These are phyloP conservation scores for Spinellus fusiger DNA, from an alignment of 192 early-diverging fungal genomes.

Conservation along the genomic window DNA sequence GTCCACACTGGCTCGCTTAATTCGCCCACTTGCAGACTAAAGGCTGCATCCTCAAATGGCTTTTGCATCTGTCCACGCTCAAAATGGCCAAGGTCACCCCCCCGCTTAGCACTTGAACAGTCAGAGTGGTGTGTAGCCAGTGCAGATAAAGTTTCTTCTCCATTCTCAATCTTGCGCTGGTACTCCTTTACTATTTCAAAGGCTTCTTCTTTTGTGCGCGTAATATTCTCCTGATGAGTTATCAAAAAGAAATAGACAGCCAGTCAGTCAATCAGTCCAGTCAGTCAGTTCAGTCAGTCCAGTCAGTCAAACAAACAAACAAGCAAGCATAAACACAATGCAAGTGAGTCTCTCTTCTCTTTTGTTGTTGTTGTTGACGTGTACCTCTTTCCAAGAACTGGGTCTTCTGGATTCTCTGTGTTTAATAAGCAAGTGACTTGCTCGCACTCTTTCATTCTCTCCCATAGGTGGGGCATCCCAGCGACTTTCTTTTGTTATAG, in stretches of 20 bases:
- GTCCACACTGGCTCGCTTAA: conserved; percentile 76
- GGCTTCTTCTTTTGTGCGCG: conserved; percentile 89
- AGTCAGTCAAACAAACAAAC: not conserved
- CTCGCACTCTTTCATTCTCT: conserved; percentile 53
- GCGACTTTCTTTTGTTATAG: conserved; percentile 58
- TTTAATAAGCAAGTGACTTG: conserved; percentile 89
- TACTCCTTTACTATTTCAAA: conserved; percentile 59
- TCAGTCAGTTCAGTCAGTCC: not conserved
- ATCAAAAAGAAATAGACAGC: not conserved
- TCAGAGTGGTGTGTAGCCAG: conserved; percentile 80
- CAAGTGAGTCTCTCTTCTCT: not conserved
- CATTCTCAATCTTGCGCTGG: conserved; percentile 56
- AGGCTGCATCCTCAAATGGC: conserved; percentile 85
- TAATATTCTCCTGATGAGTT: conserved; percentile 63
- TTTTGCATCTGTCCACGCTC: conserved; percentile 87
- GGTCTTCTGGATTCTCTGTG: conserved; percentile 80
- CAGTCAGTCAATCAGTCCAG: not conserved
- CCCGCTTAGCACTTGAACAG: conserved; percentile 84
- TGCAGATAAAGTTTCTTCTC: conserved; percentile 55
- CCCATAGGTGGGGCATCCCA: conserved; percentile 63
- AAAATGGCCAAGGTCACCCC: conserved; percentile 89
- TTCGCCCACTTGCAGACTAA: conserved; percentile 78
- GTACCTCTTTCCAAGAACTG: conserved; percentile 83
- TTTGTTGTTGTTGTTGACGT: not conserved
- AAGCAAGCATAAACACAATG: too few relatives aligned